Base-by-base conservation (phyloP, 2,329 filamentous ascomycete species). In the Hirsutella rhossiliensis region DNA sequence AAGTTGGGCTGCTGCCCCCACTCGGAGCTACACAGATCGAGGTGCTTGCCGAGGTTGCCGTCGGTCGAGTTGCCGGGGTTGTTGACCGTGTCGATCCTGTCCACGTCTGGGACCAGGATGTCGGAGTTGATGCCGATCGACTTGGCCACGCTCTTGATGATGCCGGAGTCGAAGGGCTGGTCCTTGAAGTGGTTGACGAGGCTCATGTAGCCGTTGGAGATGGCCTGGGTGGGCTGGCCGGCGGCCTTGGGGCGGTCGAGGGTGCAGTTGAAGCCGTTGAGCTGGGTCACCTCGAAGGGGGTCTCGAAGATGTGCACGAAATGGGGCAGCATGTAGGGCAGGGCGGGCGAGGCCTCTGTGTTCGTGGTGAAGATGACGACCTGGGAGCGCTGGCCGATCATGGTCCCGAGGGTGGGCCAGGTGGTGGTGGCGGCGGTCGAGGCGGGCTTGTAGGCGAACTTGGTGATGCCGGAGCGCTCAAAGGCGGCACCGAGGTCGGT, bases 141-240 rank as follows among this genome's bases (percentile, higher is more conserved):
- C 15, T 34, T 27, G 29, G 37, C 37, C 28, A 44, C n/a, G 37
- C 12, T 36, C 20, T 40, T 31, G 13, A 75, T 63, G 53, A 86
- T 75, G 47, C 68, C 69, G 4, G 71, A 61, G n/a, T 67, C 58
- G 19, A 78, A 57, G 5, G 57, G 62, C 45, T 71, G 65, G 66
- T 89, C 80, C 43, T 83, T 72, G 67, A 92, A 90, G 65, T 92
- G 86, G 68, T 92, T 92, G 67, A 86, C 72, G 11, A 92, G 67
- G 23, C 84, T 78, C 59, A 92, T 72, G 53, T 78, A 72, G 52
- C 75, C 75, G 1, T 70, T 68, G 0, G 67, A 56, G 23, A 84
- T 56, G 2, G 82, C 84, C 1, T 67, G 54, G 15, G 72, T 55
- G 41, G 72, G 71, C 4, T 66, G 57, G 19, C 62, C 59, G 30